These are phyloP conservation scores for Phytopythium delawarense DNA, from an alignment of 352 stramenopile genomes.

Conservation along the genomic window DNA sequence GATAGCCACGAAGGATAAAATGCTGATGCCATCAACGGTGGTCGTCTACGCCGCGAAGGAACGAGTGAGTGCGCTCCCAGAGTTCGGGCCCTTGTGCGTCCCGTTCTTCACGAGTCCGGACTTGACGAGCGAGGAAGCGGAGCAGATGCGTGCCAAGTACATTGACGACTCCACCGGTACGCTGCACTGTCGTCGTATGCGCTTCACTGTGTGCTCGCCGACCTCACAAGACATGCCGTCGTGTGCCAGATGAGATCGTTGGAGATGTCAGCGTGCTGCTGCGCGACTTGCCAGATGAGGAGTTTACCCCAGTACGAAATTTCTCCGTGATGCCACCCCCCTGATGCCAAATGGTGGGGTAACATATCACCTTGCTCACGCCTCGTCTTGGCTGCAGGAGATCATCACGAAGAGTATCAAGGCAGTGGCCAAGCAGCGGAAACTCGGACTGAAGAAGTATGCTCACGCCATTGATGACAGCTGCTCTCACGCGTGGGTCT, in stretches of 20 bases:
- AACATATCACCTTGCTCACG: background rate
- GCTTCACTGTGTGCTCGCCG: background rate
- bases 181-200: background rate
- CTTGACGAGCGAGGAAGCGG: slow-evolving; percentile 39
- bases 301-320: slow-evolving; percentile 54
- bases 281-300: slow-evolving; percentile 44
- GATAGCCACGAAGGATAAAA: background rate
- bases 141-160: slow-evolving; percentile 71
- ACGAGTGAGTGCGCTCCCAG: slow-evolving; percentile 67
- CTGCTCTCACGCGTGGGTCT: background rate
- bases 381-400: slow-evolving; percentile 34
- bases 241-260: slow-evolving; percentile 40
- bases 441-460: slow-evolving; percentile 81
- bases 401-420: slow-evolving; percentile 78
- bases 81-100: slow-evolving; percentile 75
- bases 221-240: background rate
- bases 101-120: slow-evolving; percentile 68
- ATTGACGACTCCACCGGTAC: slow-evolving; percentile 55
- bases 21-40: background rate
- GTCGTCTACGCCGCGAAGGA: slow-evolving; percentile 30
- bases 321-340: too few species aligned
- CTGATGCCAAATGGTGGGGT: background rate
- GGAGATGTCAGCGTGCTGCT: slow-evolving; percentile 40
- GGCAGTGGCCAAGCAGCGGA: slow-evolving; percentile 63
- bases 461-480: background rate